Base-by-base conservation (phyloP, 75 land plant genomes). In the Pinus taeda region DNA sequence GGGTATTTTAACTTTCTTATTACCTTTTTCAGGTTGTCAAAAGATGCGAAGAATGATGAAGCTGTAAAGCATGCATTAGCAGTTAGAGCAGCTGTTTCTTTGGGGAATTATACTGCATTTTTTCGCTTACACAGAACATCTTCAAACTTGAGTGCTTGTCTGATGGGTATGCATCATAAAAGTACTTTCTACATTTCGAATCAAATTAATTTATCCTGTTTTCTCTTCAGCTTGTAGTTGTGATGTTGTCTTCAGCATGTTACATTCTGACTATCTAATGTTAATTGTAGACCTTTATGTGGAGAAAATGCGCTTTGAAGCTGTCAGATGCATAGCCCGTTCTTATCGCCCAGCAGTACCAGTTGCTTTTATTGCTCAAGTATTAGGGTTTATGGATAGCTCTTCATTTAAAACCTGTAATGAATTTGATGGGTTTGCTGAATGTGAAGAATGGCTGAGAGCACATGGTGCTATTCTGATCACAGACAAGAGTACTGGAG, bases 361-460 rank as follows among this genome's bases (percentile, higher is more conserved):
- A 69, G 89, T 95, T 73, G 36, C 80, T 53, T 87, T 84, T 62
- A 84, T 97, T 75, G 85, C 93, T 33, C 83, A 86, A 18, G 84
- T 85, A 67, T 71, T 97, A 57, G 95, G 99, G 8, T 97, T 97
- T 74, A 58, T 63, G 4, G 77, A 74, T 57, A 39, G 24, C 17
- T 4, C 62, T 0, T 66, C 81, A 55, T 36, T 33, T 13, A 81
- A 58, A 58, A 80, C 71, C 9, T 74, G 74, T 77, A 78, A 84
- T 9, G 82, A 71, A 20, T 14, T 66, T 17, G 88, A 90, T 57
- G 89, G 90, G 53, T 60, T 93, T 36, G 95, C 89, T 57, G 99
- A 97, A 59, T 97, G 98, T 84, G 93, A 88, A 56, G 93, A 97
- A 69, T 97, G 99, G 99, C 85, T 97, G 45, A 90, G 82, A 85